Percentiles rank a stretch among this genome's conserved stretches.
Conservation (phyloP, 2,329 filamentous ascomycete species). For the Penicillium italicum region DNA sequence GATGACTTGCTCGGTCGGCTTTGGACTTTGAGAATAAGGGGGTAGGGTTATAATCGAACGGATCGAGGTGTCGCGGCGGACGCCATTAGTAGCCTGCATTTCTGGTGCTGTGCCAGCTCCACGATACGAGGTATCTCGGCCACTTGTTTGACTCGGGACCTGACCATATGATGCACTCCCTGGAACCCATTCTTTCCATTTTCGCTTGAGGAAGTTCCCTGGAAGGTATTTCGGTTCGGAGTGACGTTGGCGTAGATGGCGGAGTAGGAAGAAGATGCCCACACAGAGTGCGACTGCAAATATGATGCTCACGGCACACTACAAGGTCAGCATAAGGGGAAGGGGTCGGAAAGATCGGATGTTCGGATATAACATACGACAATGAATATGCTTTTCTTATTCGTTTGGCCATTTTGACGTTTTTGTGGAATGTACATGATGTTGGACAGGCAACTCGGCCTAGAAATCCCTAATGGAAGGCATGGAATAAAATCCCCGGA, state of each 20-base stretch:
- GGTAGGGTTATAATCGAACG: slow-evolving; percentile 94
- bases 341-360: neutral
- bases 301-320: slow-evolving; percentile 32
- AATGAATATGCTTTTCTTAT: slow-evolving; percentile 29
- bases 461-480: slow-evolving; percentile 15
- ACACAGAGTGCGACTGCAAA: slow-evolving; percentile 31
- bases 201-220: slow-evolving; percentile 48
- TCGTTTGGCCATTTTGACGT: slow-evolving; percentile 9
- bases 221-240: slow-evolving; percentile 52
- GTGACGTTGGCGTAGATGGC: slow-evolving; percentile 44
- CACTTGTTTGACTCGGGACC: slow-evolving; percentile 29
- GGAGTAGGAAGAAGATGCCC: slow-evolving; percentile 37
- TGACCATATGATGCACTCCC: slow-evolving; percentile 43
- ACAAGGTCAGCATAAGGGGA: slow-evolving; percentile 7
- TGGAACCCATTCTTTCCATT: slow-evolving; percentile 51
- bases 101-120: slow-evolving; percentile 29
- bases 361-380: slow-evolving; percentile 25
- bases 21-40: slow-evolving; percentile 70
- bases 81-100: slow-evolving; percentile 35
- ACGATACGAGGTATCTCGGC: slow-evolving; percentile 25
- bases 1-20: slow-evolving; percentile 74
- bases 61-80: slow-evolving; percentile 80
- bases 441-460: slow-evolving; percentile 14
- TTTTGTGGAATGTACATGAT: slow-evolving; percentile 26
- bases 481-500: slow-evolving; percentile 18